Evolutionary conservation across 1,139 yeast genomes (phyloP).

Genomic region (Kodamaea sp.): DNA sequence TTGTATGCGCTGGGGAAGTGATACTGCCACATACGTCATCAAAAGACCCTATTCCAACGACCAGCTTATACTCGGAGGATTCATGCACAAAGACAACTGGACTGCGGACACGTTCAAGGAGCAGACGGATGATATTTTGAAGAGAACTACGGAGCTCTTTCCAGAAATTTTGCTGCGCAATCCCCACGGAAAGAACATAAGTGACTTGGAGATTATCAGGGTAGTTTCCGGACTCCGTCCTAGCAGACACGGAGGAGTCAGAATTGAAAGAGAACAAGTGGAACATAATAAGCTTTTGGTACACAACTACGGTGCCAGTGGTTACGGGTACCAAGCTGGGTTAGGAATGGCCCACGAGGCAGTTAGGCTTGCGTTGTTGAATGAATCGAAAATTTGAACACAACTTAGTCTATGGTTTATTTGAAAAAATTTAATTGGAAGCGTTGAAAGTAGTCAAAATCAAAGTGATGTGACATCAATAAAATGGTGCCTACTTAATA

Average conservation of each 20-base stretch:
- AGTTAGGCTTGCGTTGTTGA: constrained; percentile 9
- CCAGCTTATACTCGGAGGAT: constrained; percentile 70
- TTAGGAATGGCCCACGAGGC: constrained; percentile 54
- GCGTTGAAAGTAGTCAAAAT: too few species aligned
- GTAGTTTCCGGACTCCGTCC: constrained; percentile 74
- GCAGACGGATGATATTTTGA: constrained; percentile 59
- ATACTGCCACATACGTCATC: constrained; percentile 62
- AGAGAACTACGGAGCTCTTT: constrained; percentile 52
- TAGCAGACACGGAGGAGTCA: constrained; percentile 64
- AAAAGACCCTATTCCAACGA: constrained; percentile 66
- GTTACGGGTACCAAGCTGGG: constrained; percentile 77
- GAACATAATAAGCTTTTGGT: constrained; percentile 37
- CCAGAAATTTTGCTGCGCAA: constrained; percentile 53
- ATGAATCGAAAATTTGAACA: constrained; percentile 7
- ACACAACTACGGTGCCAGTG: constrained; percentile 77
- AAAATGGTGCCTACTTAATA: too few species aligned
- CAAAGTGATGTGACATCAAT: too few species aligned
- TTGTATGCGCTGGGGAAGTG: constrained; percentile 52
- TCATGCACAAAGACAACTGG: constrained; percentile 58
- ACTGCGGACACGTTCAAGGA: constrained; percentile 53
- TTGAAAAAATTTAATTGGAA: too few species aligned
- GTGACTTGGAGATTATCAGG: constrained; percentile 49
- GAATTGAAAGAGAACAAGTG: constrained; percentile 54
- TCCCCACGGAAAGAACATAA: constrained; percentile 19
- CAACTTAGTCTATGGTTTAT: too few species aligned